Evolutionary conservation across 768 basidiomycete species (phyloP).

Genomic region (Dentipellis sp.): DNA sequence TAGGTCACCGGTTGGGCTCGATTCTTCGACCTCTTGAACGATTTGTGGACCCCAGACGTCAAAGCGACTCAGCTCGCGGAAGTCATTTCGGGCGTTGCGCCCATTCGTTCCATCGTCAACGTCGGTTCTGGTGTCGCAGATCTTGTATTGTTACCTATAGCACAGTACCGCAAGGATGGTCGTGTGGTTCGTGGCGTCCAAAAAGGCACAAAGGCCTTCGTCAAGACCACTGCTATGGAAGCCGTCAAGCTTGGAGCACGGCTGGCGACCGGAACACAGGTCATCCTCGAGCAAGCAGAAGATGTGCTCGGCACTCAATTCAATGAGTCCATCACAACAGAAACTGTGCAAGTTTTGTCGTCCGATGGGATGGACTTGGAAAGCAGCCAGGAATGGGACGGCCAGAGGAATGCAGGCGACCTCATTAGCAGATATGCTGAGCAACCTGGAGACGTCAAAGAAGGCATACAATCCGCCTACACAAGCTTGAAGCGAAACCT

Average conservation of each 20-base stretch:
- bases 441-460: constrained; percentile 75
- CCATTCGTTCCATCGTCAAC: constrained; percentile 94
- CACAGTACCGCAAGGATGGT: constrained; percentile 96
- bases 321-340: constrained; percentile 53
- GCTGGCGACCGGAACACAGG: constrained; percentile 94
- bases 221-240: constrained; percentile 91
- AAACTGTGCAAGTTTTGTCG: constrained; percentile 41
- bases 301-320: constrained; percentile 78
- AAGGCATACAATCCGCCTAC: constrained; percentile 91
- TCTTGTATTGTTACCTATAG: constrained; percentile 89
- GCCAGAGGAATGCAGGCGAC: constrained; percentile 40
- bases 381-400: constrained; percentile 24
- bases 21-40: constrained; percentile 87
- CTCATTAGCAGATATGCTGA: constrained; percentile 85
- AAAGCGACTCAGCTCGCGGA: constrained; percentile 97
- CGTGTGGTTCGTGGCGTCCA: constrained; percentile 88
- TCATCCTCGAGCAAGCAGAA: constrained; percentile 94
- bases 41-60: constrained; percentile 98
- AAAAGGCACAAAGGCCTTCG: constrained; percentile 87
- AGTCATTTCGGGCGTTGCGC: constrained; percentile 92
- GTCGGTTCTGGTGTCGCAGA: constrained; percentile 97
- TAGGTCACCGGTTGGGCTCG: constrained; percentile 91
- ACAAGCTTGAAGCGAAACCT: constrained; percentile 79
- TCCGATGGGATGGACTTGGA: constrained; percentile 16
- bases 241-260: constrained; percentile 91